Evolutionary conservation across 495 filamentous ascomycete species (phyloP).

Genomic region (Penicillium lividum): DNA sequence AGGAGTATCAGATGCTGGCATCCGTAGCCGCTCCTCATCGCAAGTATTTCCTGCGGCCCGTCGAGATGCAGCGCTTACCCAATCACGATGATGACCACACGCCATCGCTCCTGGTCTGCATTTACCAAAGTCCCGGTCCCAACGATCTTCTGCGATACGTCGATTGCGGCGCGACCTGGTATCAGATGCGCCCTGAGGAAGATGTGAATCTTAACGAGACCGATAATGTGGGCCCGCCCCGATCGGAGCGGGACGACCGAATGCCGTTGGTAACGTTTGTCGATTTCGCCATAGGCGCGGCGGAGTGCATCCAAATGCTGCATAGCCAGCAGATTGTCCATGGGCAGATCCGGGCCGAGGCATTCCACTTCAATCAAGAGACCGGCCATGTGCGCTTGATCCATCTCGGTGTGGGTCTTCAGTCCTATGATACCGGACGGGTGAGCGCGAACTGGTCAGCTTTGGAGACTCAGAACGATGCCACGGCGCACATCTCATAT

Average conservation of each 20-base stretch:
- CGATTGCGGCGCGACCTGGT: slow-evolving; percentile 11
- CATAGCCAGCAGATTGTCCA: slow-evolving; percentile 71
- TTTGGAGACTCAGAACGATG: not conserved
- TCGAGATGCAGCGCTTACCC: slow-evolving; percentile 10
- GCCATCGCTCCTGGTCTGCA: slow-evolving; percentile 6
- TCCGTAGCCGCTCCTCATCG: slow-evolving; percentile 5
- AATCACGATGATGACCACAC: not conserved
- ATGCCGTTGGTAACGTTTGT: slow-evolving; percentile 61
- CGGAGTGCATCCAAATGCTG: slow-evolving; percentile 69
- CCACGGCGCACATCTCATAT: not conserved
- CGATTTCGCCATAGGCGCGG: slow-evolving; percentile 72
- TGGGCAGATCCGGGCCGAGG: slow-evolving; percentile 71
- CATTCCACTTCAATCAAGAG: slow-evolving; percentile 68
- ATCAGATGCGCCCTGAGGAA: slow-evolving; percentile 2
- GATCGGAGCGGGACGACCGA: not conserved
- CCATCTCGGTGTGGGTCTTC: slow-evolving; percentile 69
- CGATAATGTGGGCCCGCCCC: not conserved
- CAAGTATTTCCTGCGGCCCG: slow-evolving; percentile 11
- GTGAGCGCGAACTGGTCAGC: not conserved
- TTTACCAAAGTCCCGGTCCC: slow-evolving; percentile 7
- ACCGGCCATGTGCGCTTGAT: slow-evolving; percentile 65
- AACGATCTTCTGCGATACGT: slow-evolving; percentile 9
- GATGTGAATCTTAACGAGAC: not conserved
- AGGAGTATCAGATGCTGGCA: slow-evolving; percentile 13
- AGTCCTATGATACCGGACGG: slow-evolving; percentile 45